Base-by-base conservation (phyloP, 768 basidiomycete genomes). In the Hemileccinum rubropunctum region DNA sequence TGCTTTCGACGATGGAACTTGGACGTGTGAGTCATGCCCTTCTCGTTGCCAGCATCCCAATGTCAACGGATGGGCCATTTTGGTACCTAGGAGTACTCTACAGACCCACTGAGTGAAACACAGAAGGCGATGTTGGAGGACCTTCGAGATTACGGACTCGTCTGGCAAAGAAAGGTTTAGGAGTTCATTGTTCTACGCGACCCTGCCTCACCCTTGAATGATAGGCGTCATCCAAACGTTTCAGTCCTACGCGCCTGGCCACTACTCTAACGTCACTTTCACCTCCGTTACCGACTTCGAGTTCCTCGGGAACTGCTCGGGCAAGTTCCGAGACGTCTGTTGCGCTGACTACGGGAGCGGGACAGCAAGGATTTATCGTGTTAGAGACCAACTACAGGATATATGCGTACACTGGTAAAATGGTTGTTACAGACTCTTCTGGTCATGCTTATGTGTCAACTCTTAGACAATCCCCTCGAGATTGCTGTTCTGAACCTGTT, bases 371-470 rank as follows among this genome's bases (percentile, higher is more conserved):
- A 13, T 98, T 97, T 74, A 87, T 98, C 58, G 84, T 98, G 58
- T 78, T 99, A 37, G 97, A 99, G 74, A 98, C 97, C 17, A 98
- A 99, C 73, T 98, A 98, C 73, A 88, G 94, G 58, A 73, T 99
- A 55, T 99, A 98, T 66, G 97, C 97, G 5, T 99, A 99, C 69
- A 99, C 97, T 32, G 88, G 94, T 94, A 56, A 51, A 45, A 17
- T 52, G 46, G 21, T 65, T 50, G 60, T 58, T 33, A 49, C 48
- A 49, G 2, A 23, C 35, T 18, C 21, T 30, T 40, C 48, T 17
- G 20, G 15, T 18, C 27, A 30, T 36, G 40, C 59, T 66, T 35
- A 65, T 51, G 54, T 46, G 55, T 60, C 48, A 53, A 44, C 47
- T 17, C 30, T 39, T 57, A 98, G 93, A 92, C 58, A 98, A 98